Base-by-base conservation (phyloP, 352 stramenopile genomes). In the Phytophthora pluvialis region DNA sequence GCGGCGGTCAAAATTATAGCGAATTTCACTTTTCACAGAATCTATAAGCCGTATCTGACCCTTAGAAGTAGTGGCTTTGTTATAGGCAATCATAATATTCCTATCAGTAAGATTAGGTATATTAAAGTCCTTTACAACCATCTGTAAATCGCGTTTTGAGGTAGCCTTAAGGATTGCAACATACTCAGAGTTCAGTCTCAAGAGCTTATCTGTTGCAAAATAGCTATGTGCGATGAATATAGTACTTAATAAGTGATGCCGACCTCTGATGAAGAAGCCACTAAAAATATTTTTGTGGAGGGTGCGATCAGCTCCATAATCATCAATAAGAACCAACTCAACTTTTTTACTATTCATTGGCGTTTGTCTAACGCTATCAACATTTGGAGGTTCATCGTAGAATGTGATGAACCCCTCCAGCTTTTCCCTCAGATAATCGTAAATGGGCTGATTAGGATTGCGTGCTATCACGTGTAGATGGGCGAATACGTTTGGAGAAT, bases 291-390 rank as follows among this genome's bases (percentile, higher is more conserved):
- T 56, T 32, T 56, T 56, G 18, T 56, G 60, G 1, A 69, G 52
- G 1, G 29, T 2, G 3, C 42, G 21, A 33, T 69, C 60, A n/a
- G 57, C 61, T 5, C 7, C 35, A 11, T 63, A 69, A 7, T 69
- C 60, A 50, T 69, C 60, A 21, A 69, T 69, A 16, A 69, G 42
- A 3, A 69, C 43, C 3, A 69, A 21, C 28, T 69, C 51, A 25
- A 31, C 29, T 33, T 67, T 60, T 11, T 48, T 55, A 26, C 32
- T 21, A 21, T 21, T 45, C 32, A 21, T 21, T 21, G 21, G 21
- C 1, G 21, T 21, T 21, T 21, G 38, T 35, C 48, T 9, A 5
- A 56, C 16, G 2, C 25, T 9, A 35, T 56, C 48, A 6, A 45
- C 32, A 35, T 43, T 29, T 0, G 48, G 48, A 21, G 48, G 48